Conservation (phyloP, 345 rosid species). For the Salix viminalis region DNA sequence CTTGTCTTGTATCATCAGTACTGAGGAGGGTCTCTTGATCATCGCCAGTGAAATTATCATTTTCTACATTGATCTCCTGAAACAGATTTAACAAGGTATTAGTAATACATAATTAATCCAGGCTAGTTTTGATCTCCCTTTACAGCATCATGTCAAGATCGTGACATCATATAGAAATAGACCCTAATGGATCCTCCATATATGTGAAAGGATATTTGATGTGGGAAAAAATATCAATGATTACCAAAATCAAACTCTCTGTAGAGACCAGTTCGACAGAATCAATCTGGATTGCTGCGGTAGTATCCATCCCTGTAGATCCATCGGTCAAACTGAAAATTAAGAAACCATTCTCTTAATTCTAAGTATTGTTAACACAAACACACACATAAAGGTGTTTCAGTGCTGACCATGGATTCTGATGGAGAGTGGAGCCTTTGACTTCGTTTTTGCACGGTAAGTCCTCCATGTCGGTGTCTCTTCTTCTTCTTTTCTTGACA, state of each 20-base stretch:
- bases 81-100: conserved; percentile 11
- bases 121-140: neutral
- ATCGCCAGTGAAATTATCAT: neutral
- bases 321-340: conserved; percentile 32
- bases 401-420: conserved; percentile 23
- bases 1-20: conserved; percentile 15
- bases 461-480: neutral
- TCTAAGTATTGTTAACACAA: neutral
- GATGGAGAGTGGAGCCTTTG: conserved; percentile 2
- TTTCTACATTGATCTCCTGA: conserved; percentile 26
- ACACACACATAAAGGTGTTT: neutral
- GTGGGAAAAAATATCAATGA: neutral
- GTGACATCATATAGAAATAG: neutral
- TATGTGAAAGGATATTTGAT: neutral
- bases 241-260: conserved; percentile 22
- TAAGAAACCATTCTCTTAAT: neutral
- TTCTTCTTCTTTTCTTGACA: conserved; percentile 16
- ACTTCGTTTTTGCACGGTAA: neutral
- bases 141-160: neutral
- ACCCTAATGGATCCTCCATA: neutral
- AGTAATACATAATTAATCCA: neutral
- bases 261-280: conserved; percentile 6
- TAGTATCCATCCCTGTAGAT: neutral
- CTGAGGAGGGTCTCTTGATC: conserved; percentile 12
- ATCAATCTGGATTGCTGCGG: conserved; percentile 6